Conservation (phyloP, 352 stramenopile species). For the Pythium aristosporum region DNA sequence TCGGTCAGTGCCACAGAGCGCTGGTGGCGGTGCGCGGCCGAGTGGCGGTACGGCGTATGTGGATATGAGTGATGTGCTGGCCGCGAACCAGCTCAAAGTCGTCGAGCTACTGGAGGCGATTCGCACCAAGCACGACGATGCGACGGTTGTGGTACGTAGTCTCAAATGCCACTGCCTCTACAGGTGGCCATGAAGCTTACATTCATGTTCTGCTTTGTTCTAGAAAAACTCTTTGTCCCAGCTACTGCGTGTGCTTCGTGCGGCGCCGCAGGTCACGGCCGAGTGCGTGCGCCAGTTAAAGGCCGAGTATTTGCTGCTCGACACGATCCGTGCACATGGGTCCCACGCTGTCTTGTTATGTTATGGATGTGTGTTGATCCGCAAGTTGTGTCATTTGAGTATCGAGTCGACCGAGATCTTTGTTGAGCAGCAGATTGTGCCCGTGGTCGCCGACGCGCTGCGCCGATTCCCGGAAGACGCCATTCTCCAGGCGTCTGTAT, state of each 20-base stretch:
- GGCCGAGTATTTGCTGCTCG: slow-evolving; percentile 53
- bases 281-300: slow-evolving; percentile 63
- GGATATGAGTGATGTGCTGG: slow-evolving; percentile 49
- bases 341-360: slow-evolving; percentile 71
- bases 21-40: slow-evolving; percentile 11
- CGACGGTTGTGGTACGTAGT: slow-evolving; percentile 42
- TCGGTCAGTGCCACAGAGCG: slow-evolving; percentile 15
- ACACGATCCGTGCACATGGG: slow-evolving; percentile 53
- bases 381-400: slow-evolving; percentile 72
- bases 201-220: neutral
- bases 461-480: slow-evolving; percentile 60
- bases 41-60: slow-evolving; percentile 26
- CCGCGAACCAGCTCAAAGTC: slow-evolving; percentile 59
- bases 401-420: slow-evolving; percentile 63
- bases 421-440: slow-evolving; percentile 58
- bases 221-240: slow-evolving; percentile 72
- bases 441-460: slow-evolving; percentile 44
- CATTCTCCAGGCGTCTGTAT: slow-evolving; percentile 67
- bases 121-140: slow-evolving; percentile 34
- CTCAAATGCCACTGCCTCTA: neutral
- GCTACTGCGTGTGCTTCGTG: slow-evolving; percentile 59
- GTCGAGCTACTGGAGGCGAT: slow-evolving; percentile 49
- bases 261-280: slow-evolving; percentile 60
- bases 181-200: neutral
- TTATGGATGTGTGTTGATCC: slow-evolving; percentile 73